Base-by-base conservation (phyloP, 495 filamentous ascomycete species). In the Penicillium roqueforti region DNA sequence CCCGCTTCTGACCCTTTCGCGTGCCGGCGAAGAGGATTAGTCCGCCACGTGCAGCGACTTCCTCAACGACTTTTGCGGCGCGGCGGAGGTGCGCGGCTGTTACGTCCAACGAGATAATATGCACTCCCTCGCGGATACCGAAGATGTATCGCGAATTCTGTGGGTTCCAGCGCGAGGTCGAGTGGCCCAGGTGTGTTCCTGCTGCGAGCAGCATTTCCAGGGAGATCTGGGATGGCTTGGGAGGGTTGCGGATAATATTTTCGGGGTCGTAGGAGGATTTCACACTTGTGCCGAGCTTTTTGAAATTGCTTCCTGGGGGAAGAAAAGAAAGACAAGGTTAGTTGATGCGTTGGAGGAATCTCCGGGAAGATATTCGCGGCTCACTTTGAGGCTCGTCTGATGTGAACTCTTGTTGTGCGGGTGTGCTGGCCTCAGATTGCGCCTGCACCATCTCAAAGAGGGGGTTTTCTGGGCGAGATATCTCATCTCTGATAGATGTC, bases 101-200 rank as follows among this genome's bases (percentile, higher is more conserved):
- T 48, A 81, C 72, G 65, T 97, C 93, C 3, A 97, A 83, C 9
- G 84, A 87, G 70, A 98, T 93, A 67, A 98, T 92, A 74, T 98
- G 93, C 56, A 96, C 87, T 43, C 87, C 89, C 50, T 91, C 82
- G 18, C 92, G 83, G 56, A 95, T 84, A 63, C 93, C 93, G 68
- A 88, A 92, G 70, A 98, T 97, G 74, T 97, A 97, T 36, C 89
- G 85, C 45, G 89, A 84, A 77, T 97, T 98, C 36, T 84, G 84
- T 13, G 95, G 92, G 75, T 97, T 95, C 93, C 93, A 98, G 51
- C 91, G 83, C 42, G 91, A 90, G 3, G 88, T 93, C 60, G 86
- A 79, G 75, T 97, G 93, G 54, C 93, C 93, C 65, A 97, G 82
- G 76, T 98, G 93, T 26, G 84, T 83, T 68, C 95, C 89, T 9